Evolutionary conservation across 495 filamentous ascomycete species (phyloP).

Genomic region (Podospora pseudoanserina): DNA sequence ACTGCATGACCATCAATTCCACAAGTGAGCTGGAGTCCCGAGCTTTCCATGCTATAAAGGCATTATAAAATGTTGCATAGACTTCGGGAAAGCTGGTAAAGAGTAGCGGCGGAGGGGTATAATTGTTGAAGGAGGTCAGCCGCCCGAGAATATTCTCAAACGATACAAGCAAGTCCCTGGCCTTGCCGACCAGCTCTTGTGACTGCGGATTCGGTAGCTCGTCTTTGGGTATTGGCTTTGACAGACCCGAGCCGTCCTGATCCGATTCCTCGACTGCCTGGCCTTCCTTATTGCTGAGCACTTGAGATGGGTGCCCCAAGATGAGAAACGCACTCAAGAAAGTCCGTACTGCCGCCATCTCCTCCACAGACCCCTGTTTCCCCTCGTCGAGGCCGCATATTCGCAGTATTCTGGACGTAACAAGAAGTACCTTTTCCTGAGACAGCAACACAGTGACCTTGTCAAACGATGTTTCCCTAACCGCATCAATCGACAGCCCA

Average conservation of each 20-base stretch:
- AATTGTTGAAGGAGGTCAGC: conserved; percentile 49
- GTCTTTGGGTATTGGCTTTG: conserved; percentile 46
- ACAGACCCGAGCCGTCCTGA: conserved; percentile 56
- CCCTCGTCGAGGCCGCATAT: conserved; percentile 74
- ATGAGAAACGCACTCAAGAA: conserved; percentile 94
- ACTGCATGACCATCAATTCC: conserved; percentile 93
- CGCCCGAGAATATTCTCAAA: conserved; percentile 75
- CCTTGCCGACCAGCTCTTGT: conserved; percentile 81
- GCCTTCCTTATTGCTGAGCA: conserved; percentile 78
- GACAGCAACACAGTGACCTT: conserved; percentile 74
- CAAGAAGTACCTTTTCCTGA: conserved; percentile 64
- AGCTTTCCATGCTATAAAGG: conserved; percentile 93
- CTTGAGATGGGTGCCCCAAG: conserved; percentile 84
- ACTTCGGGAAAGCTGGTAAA: conserved; percentile 61
- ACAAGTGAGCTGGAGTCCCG: conserved; percentile 85
- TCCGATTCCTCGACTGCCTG: conserved; percentile 58
- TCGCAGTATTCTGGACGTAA: conserved; percentile 68
- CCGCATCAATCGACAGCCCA: conserved; percentile 67
- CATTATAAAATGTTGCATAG: conserved; percentile 81
- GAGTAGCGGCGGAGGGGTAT: conserved; percentile 56
- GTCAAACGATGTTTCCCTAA: conserved; percentile 76
- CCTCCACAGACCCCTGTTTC: conserved; percentile 62
- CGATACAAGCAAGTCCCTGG: conserved; percentile 73
- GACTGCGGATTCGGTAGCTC: conserved; percentile 56
- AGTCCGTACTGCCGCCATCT: conserved; percentile 76